Base-by-base conservation (phyloP, 148 eudicot genomes). In the Fagopyrum homotropicum region DNA sequence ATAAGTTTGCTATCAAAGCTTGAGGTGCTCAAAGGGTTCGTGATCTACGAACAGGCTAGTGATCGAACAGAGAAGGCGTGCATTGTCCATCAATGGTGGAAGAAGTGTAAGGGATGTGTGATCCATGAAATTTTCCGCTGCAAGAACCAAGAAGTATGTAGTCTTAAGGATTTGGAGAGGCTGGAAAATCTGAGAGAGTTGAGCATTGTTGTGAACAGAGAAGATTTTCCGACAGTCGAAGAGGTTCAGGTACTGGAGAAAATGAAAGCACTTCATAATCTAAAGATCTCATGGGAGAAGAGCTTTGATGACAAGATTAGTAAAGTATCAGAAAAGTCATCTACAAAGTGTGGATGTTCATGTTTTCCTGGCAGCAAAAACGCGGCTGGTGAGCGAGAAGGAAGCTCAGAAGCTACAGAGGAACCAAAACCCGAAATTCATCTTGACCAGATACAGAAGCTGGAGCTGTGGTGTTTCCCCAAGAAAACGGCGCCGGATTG, bases 1-100 rank as follows among this genome's bases (percentile, higher is more conserved):
- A 79, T 88, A 26, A 40, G 74, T 0, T 6, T 8, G 2, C 84
- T 88, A 7, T 59, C 77, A 4, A 59, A 80, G 6, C 86, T 88
- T 4, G 78, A 75, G 76, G 92, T 88, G 16, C 82, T 88, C 15
- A 77, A 82, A 61, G 92, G 92, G 26, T 88, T 88, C 40, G 84
- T 83, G 26, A 84, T 85, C 71, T 63, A 76, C 45, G 78, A 73
- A 10, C 69, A 73, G 4, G 12, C 55, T 2, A 71, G 70, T 15
- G 72, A 77, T 46, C 29, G 46, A 14, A 5, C n/a, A 1, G 9
- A 17, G 47, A 66, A 66, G 19, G 6, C 9, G 19, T 66, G 71
- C 30, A 3, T 59, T 3, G 30, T 59, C 11, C 1, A 3, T 19
- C 64, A 5, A 4, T 66, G 71, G 71, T 66, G 71, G 46, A 66